Base-by-base conservation (phyloP, 768 basidiomycete species). In the Tephrocybe sp. region DNA sequence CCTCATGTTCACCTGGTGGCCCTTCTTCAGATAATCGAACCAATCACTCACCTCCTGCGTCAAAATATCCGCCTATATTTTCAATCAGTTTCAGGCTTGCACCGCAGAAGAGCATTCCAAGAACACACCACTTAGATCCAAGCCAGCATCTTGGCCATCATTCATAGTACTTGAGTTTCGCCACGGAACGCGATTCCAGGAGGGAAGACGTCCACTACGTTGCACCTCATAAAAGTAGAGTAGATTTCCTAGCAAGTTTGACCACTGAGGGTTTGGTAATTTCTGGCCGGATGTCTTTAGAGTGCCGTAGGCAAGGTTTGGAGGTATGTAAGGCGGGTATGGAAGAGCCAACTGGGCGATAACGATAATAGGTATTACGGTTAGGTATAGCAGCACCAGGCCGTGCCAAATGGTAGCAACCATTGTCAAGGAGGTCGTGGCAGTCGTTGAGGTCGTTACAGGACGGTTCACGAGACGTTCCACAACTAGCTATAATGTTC, bases 221-320 rank as follows among this genome's bases (percentile, higher is more conserved):
- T 97, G 94, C 1, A 85, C 92, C 54, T 97, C 94, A 61, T 94
- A 97, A 66, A 95, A 95, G 61, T 83, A 95, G 22, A 95, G 63
- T 22, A 86, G 65, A 63, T 86, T 83, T 3, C 93, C 94, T 0
- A 95, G 77, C 2, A 95, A 65, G 42, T 74, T 85, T 4, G 84
- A 77, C 91, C 93, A 95, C 63, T 93, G 89, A 2, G 78, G 59
- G 62, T 93, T 93, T 34, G 88, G 83, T 52, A 34, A 34, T 15
- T 34, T 34, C 15, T 62, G 56, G 8, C 68, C 65, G 12, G 68
- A 55, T n/a, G 82, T 76, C 15, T 73, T 56, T 36, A 73, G 56
- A 12, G 85, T 74, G 23, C 86, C 88, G 1, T 69, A 66, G 13
- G 82, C 70, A 11, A 79, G 68, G 59, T 76, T 71, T 2, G 84